Evolutionary conservation across 148 eudicot genomes (phyloP).

Genomic region (Camellia lanceoleosa): DNA sequence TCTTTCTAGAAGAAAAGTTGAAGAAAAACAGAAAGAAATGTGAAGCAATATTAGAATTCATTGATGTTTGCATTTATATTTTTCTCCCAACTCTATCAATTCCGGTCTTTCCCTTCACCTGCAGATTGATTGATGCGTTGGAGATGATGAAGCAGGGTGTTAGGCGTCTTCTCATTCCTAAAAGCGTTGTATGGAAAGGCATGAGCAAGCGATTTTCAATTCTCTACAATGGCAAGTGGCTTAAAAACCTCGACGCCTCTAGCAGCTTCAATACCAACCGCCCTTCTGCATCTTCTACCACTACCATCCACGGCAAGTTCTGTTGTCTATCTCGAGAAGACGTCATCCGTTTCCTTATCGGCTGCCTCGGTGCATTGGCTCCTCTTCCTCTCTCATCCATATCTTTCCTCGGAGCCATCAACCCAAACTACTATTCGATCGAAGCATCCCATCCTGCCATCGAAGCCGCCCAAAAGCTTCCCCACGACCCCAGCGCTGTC

Average conservation of each 20-base stretch:
- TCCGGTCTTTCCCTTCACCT: slow-evolving; percentile 10
- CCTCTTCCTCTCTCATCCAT: slow-evolving; percentile 90
- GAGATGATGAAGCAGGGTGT: slow-evolving; percentile 99
- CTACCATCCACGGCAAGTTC: slow-evolving; percentile 40
- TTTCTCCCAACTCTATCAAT: background rate
- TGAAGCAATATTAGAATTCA: background rate
- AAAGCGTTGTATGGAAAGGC: slow-evolving; percentile 75
- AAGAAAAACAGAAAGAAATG: background rate
- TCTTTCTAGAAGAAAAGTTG: background rate
- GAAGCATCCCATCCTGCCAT: slow-evolving; percentile 66
- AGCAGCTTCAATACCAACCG: slow-evolving; percentile 32
- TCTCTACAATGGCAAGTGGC: slow-evolving; percentile 86
- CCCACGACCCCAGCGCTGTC: slow-evolving; percentile 76
- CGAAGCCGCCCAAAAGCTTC: slow-evolving; percentile 45
- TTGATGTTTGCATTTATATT: background rate
- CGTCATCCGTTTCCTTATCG: slow-evolving; percentile 82
- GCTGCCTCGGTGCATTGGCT: slow-evolving; percentile 94
- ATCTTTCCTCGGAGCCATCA: slow-evolving; percentile 62
- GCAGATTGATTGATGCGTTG: slow-evolving; percentile 87
- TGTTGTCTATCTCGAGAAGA: slow-evolving; percentile 96
- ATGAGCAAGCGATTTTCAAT: slow-evolving; percentile 89
- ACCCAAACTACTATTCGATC: slow-evolving; percentile 50
- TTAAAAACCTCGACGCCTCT: slow-evolving; percentile 50
- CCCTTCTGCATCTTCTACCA: slow-evolving; percentile 58
- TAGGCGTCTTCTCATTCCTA: slow-evolving; percentile 80